Percentiles rank a stretch among this genome's conserved stretches.
These are phyloP conservation scores for Gracilaria gracilis DNA, from an alignment of 23 red algal species.

Conservation along the genomic window DNA sequence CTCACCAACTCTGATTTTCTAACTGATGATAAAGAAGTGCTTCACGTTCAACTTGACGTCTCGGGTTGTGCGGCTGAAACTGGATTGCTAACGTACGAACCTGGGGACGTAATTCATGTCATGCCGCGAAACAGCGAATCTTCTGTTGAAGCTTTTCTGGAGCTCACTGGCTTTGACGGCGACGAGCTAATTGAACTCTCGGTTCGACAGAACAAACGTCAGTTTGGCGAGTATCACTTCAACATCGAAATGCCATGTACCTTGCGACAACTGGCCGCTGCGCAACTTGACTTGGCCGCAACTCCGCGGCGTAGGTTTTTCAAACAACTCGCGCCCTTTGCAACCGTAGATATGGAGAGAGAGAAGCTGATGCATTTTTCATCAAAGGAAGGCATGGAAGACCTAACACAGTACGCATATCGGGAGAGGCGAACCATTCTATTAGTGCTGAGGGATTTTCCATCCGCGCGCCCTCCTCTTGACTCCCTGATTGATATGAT, in stretches of 20 bases:
- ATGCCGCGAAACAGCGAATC: constrained; percentile 69
- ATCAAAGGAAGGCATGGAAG: constrained; percentile 61
- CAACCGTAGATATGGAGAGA: constrained; percentile 50
- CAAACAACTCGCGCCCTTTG: constrained; percentile 72
- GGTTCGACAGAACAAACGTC: background rate
- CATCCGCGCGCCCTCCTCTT: constrained; percentile 78
- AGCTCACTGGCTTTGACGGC: constrained; percentile 64
- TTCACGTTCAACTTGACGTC: constrained; percentile 69
- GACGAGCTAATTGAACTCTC: constrained; percentile 46
- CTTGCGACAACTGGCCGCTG: constrained; percentile 72
- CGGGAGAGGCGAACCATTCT: constrained; percentile 80
- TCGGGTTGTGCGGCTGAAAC: background rate
- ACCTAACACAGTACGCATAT: constrained; percentile 80
- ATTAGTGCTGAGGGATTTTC: constrained; percentile 89
- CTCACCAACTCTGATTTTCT: constrained; percentile 54
- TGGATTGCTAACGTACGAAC: constrained; percentile 48
- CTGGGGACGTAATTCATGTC: constrained; percentile 89
- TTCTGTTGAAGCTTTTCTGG: constrained; percentile 69
- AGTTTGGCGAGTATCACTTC: constrained; percentile 40
- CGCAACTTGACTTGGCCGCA: constrained; percentile 77
- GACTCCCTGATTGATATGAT: constrained; percentile 79
- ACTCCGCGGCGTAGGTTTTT: constrained; percentile 84
- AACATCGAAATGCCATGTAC: constrained; percentile 72
- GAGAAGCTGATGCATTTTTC: constrained; percentile 79
- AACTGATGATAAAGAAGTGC: constrained; percentile 79